Evolutionary conservation across 148 eudicot species (phyloP).

Genomic region (Spergularia marina): DNA sequence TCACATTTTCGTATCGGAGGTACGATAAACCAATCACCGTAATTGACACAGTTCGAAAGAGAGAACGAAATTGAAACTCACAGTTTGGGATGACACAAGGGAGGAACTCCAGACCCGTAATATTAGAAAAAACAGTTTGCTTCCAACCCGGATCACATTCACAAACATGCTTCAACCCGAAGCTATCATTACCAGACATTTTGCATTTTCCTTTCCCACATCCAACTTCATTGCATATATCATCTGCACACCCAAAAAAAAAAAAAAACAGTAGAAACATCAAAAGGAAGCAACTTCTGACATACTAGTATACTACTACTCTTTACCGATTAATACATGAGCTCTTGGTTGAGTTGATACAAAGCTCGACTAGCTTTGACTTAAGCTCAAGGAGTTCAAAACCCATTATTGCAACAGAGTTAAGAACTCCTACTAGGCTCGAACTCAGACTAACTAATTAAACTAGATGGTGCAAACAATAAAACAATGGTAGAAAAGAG

Average conservation of each 20-base stretch:
- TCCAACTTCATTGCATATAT: constrained; percentile 45
- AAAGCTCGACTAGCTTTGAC: too few relatives aligned
- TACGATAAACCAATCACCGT: too few relatives aligned
- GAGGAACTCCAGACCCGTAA: constrained; percentile 37
- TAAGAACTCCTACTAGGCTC: too few relatives aligned
- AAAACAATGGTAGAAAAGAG: neutral
- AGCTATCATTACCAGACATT: constrained; percentile 26
- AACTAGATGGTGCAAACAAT: too few relatives aligned
- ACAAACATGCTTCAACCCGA: constrained; percentile 40
- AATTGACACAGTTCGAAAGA: neutral
- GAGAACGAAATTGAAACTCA: constrained; percentile 33
- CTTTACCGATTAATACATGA: too few relatives aligned
- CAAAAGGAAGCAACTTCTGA: neutral
- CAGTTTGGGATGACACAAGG: constrained; percentile 90
- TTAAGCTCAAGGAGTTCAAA: too few relatives aligned
- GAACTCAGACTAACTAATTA: too few relatives aligned
- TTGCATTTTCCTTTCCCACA: constrained; percentile 79
- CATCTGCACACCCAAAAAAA: constrained; percentile 27
- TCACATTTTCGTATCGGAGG: too few relatives aligned
- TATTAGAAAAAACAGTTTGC: constrained; percentile 36
- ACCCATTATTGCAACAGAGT: too few relatives aligned
- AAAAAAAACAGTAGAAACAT: neutral
- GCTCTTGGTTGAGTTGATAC: too few relatives aligned
- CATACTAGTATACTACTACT: too few relatives aligned
- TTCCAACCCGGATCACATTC: constrained; percentile 76